Evolutionary conservation across 2,329 filamentous ascomycete genomes (phyloP).

Genomic region (Lasiodiplodia citricola): DNA sequence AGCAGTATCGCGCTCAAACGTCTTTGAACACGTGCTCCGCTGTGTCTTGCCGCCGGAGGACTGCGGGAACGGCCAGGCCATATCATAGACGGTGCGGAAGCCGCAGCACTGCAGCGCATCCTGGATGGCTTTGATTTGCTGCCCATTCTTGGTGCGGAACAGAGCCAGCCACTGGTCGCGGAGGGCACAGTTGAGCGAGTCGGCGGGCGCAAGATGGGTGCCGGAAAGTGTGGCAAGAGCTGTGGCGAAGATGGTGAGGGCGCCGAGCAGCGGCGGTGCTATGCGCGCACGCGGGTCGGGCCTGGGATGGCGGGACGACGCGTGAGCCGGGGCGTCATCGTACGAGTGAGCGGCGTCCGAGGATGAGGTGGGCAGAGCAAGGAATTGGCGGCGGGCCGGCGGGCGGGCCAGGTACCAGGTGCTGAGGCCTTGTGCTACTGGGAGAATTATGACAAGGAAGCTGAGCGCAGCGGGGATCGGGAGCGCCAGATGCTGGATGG

Average conservation of each 20-base stretch:
- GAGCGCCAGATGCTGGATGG: constrained; percentile 33
- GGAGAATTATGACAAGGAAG: constrained; percentile 43
- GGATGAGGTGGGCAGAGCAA: constrained; percentile 34
- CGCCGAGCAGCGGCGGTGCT: constrained; percentile 28
- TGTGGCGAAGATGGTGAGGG: constrained; percentile 40
- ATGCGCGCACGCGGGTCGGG: constrained; percentile 24
- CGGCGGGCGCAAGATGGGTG: constrained; percentile 35
- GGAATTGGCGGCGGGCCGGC: background rate
- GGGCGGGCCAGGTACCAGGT: constrained; percentile 31
- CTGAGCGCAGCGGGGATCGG: constrained; percentile 42
- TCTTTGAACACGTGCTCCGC: constrained; percentile 47
- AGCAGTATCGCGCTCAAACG: constrained; percentile 49
- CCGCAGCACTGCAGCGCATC: constrained; percentile 70
- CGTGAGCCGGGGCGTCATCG: constrained; percentile 27
- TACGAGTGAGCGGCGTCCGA: background rate
- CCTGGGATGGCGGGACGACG: background rate
- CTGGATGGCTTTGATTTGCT: constrained; percentile 62
- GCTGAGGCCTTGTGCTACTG: constrained; percentile 41
- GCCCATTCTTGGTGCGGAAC: constrained; percentile 55
- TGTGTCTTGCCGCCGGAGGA: constrained; percentile 26
- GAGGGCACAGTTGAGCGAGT: constrained; percentile 54
- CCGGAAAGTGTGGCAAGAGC: constrained; percentile 45
- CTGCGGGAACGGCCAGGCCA: constrained; percentile 62
- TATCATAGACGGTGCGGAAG: constrained; percentile 59
- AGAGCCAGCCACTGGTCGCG: constrained; percentile 59